Conservation (phyloP, 768 basidiomycete species). For the Tubosaeta sp. region DNA sequence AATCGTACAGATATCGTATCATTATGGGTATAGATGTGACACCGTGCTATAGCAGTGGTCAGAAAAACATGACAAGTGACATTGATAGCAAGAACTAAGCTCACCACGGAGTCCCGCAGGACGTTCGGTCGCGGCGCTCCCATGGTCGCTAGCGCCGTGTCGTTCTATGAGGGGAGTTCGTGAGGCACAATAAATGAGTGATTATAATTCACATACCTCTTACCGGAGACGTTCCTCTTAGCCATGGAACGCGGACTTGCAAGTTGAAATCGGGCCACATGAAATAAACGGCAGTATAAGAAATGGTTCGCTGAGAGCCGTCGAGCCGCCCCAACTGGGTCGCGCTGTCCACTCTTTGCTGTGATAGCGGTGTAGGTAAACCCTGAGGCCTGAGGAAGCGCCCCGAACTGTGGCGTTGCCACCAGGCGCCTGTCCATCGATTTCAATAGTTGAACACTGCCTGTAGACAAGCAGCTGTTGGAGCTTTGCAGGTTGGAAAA, state of each 20-base stretch:
- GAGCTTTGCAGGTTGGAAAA: too few relatives aligned
- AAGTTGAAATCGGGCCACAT: conserved; percentile 7
- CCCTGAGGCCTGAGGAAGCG: too few relatives aligned
- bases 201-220: not conserved
- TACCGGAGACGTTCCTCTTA: not conserved
- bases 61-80: not conserved
- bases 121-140: not conserved
- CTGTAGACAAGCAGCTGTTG: too few relatives aligned
- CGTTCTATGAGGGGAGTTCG: not conserved
- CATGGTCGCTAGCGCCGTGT: not conserved
- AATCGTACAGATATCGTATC: conserved; percentile 9
- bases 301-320: too few relatives aligned
- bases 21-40: not conserved
- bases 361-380: too few relatives aligned
- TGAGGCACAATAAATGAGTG: not conserved
- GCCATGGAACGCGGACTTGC: conserved; percentile 10
- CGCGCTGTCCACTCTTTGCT: too few relatives aligned
- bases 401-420: too few relatives aligned
- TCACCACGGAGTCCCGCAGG: not conserved
- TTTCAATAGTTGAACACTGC: too few relatives aligned
- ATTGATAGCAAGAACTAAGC: not conserved
- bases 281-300: not conserved
- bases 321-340: too few relatives aligned
- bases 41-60: conserved; percentile 4
- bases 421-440: too few relatives aligned